Conservation (phyloP, 1,139 yeast species). For the Diutina catenulata region DNA sequence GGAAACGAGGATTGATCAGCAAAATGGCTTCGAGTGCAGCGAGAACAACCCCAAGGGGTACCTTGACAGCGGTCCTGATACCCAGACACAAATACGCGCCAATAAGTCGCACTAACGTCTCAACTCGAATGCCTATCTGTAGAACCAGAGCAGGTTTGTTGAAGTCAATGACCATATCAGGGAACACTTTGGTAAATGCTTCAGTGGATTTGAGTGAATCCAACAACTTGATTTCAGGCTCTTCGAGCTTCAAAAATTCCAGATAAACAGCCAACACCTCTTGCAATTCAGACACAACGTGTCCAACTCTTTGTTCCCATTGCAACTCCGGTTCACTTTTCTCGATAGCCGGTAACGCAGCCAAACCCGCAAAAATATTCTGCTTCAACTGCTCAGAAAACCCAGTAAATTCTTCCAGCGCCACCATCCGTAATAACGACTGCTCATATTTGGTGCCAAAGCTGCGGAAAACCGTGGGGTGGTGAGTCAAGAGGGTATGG, state of each 20-base stretch:
- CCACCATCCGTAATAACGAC: background rate
- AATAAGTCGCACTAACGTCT: background rate
- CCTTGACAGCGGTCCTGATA: background rate
- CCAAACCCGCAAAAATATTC: background rate
- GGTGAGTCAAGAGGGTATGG: background rate
- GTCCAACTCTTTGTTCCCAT: background rate
- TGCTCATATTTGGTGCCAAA: conserved; percentile 1
- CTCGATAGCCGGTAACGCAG: background rate
- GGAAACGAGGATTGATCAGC: background rate
- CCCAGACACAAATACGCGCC: conserved; percentile 1
- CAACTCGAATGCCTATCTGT: background rate
- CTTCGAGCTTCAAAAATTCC: conserved; percentile 1
- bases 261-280: background rate
- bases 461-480: conserved; percentile 3
- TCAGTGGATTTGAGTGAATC: background rate
- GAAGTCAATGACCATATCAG: conserved; percentile 1
- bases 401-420: background rate
- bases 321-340: background rate
- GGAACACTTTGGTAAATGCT: background rate
- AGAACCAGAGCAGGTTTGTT: background rate
- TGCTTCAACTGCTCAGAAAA: background rate
- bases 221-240: background rate
- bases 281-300: background rate
- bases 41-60: conserved; percentile 1
- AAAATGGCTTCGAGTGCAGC: conserved; percentile 2